Evolutionary conservation across 2,329 filamentous ascomycete species (phyloP).

Genomic region (Fusarium aywerte): DNA sequence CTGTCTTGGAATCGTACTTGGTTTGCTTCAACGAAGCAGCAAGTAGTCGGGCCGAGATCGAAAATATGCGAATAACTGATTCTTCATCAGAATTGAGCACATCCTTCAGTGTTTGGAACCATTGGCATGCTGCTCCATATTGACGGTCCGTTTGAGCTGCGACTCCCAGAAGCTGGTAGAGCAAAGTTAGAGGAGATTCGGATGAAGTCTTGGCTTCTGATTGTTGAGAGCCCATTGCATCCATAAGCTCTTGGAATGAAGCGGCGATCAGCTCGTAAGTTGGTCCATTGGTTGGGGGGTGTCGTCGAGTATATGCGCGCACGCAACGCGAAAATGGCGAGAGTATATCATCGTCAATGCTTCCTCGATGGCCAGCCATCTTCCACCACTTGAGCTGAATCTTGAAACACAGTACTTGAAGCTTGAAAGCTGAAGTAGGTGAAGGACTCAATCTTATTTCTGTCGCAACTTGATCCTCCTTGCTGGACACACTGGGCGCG

Average conservation of each 20-base stretch:
- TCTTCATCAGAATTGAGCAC: conserved; percentile 54
- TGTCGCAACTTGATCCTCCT: conserved; percentile 67
- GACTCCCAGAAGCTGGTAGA: conserved; percentile 65
- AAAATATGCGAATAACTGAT: conserved; percentile 62
- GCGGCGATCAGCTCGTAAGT: conserved; percentile 52
- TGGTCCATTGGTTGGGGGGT: conserved; percentile 52
- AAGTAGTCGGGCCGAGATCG: conserved; percentile 65
- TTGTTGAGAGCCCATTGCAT: conserved; percentile 50
- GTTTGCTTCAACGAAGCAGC: conserved; percentile 63
- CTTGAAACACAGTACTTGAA: conserved; percentile 72
- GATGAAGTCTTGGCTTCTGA: conserved; percentile 52
- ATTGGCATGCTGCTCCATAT: conserved; percentile 64
- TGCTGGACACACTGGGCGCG: conserved; percentile 72
- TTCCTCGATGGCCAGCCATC: conserved; percentile 67
- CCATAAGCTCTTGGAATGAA: conserved; percentile 49
- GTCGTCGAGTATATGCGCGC: conserved; percentile 68
- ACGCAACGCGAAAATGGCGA: conserved; percentile 72
- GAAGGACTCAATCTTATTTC: conserved; percentile 66
- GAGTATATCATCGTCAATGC: conserved; percentile 72
- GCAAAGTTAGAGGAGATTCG: conserved; percentile 57
- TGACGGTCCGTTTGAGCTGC: conserved; percentile 59
- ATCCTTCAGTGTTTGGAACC: conserved; percentile 61
- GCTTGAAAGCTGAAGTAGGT: conserved; percentile 67
- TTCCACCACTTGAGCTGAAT: conserved; percentile 73
- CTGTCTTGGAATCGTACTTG: conserved; percentile 51